Percentiles rank a stretch among this genome's conserved stretches.
These are phyloP conservation scores for Neofusicoccum laricinum DNA, from an alignment of 2,329 filamentous ascomycete species.

Conservation along the genomic window DNA sequence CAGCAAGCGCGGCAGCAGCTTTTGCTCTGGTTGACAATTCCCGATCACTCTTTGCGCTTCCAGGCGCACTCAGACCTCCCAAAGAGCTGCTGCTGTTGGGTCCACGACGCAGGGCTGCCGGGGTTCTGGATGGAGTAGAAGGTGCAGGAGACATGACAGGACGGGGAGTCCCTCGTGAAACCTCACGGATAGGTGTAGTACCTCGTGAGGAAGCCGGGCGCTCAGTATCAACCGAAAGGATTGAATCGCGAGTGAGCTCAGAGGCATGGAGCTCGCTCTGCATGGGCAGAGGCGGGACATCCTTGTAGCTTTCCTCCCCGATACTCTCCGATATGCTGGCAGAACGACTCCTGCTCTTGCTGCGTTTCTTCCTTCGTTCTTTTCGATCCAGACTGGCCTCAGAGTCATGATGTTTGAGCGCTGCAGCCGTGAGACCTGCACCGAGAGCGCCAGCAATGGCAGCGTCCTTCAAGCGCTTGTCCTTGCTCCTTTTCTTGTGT, in stretches of 20 bases:
- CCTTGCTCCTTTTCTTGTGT: constrained; percentile 54
- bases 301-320: constrained; percentile 46
- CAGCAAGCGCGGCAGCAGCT: constrained; percentile 31
- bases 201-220: constrained; percentile 63
- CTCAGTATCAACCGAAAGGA: constrained; percentile 77
- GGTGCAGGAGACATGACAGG: constrained; percentile 58
- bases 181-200: constrained; percentile 58
- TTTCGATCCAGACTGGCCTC: constrained; percentile 53
- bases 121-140: constrained; percentile 53
- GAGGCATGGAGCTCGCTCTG: constrained; percentile 83
- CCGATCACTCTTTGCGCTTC: constrained; percentile 41
- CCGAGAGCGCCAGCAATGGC: constrained; percentile 54
- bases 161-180: constrained; percentile 56
- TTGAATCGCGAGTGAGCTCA: constrained; percentile 82
- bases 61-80: constrained; percentile 43
- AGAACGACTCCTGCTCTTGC: constrained; percentile 51
- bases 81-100: constrained; percentile 53
- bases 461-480: constrained; percentile 48
- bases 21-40: constrained; percentile 39
- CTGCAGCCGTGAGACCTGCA: constrained; percentile 60
- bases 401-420: constrained; percentile 64
- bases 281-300: constrained; percentile 79
- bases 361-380: constrained; percentile 46
- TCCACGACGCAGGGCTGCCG: constrained; percentile 9
- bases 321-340: constrained; percentile 53